These are phyloP conservation scores for Gossypium turneri DNA, from an alignment of 345 rosid genomes.

Conservation along the genomic window DNA sequence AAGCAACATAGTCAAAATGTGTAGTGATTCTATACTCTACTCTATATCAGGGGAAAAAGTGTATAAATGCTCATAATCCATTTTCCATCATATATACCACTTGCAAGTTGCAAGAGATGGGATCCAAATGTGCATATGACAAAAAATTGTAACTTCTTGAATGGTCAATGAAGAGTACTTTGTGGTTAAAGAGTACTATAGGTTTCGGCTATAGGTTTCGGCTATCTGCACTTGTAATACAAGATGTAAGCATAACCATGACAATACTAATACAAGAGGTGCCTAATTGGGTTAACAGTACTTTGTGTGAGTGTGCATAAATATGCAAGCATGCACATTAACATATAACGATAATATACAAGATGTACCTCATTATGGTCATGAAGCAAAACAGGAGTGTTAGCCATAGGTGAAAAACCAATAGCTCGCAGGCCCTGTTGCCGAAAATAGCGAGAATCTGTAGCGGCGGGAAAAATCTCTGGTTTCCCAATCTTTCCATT, in stretches of 20 bases:
- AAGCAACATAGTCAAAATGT: background rate
- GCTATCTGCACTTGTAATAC: background rate
- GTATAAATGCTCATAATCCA: background rate
- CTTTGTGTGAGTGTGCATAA: background rate
- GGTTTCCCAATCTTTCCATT: slow-evolving; percentile 66
- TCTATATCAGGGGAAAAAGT: background rate
- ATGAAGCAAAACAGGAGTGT: slow-evolving; percentile 85
- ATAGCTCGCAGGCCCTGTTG: slow-evolving; percentile 64
- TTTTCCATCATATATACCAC: background rate
- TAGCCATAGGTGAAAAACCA: slow-evolving; percentile 90
- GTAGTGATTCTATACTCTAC: background rate
- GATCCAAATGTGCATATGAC: background rate
- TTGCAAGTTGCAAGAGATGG: background rate
- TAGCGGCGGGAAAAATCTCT: slow-evolving; percentile 86
- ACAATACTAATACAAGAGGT: too few species aligned
- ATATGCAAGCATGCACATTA: background rate
- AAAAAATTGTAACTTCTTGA: background rate
- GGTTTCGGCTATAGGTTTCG: background rate
- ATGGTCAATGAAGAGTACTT: background rate
- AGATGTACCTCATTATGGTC: slow-evolving; percentile 81
- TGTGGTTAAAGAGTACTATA: background rate
- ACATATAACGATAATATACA: background rate
- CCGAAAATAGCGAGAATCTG: slow-evolving; percentile 81
- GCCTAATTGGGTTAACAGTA: too few species aligned
- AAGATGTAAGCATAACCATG: background rate